These are phyloP conservation scores for Lyophyllum decastes DNA, from an alignment of 768 basidiomycete genomes.

Conservation along the genomic window DNA sequence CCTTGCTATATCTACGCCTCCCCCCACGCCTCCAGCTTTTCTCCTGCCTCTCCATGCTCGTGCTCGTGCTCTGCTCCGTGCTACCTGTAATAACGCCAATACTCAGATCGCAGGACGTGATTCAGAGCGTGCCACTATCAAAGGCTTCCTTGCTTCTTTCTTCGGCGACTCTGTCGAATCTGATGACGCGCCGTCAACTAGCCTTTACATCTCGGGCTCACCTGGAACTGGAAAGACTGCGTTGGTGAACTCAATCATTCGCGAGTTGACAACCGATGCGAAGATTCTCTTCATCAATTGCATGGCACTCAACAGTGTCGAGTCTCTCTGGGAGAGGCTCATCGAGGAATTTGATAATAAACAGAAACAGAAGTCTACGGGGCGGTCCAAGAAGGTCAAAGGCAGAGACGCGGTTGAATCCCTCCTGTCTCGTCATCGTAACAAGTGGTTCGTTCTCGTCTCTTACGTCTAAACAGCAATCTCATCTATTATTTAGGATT, in stretches of 20 bases:
- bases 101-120: slow-evolving; percentile 68
- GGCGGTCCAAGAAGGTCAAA: slow-evolving; percentile 43
- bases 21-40: slow-evolving; percentile 55
- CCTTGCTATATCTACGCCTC: slow-evolving; percentile 57
- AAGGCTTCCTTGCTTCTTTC: slow-evolving; percentile 61
- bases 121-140: slow-evolving; percentile 58
- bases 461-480: background rate
- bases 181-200: slow-evolving; percentile 33
- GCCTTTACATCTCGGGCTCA: slow-evolving; percentile 88
- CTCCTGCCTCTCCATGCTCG: slow-evolving; percentile 56
- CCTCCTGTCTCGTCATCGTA: slow-evolving; percentile 40
- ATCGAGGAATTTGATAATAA: slow-evolving; percentile 51
- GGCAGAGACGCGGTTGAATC: slow-evolving; percentile 49
- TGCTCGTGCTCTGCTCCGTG: slow-evolving; percentile 68
- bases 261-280: slow-evolving; percentile 40
- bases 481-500: slow-evolving; percentile 45
- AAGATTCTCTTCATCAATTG: slow-evolving; percentile 71
- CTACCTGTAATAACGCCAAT: slow-evolving; percentile 62
- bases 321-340: slow-evolving; percentile 71
- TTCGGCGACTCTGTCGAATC: slow-evolving; percentile 29
- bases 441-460: slow-evolving; percentile 41
- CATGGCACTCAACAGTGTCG: slow-evolving; percentile 71
- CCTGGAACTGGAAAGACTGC: slow-evolving; percentile 95
- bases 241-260: slow-evolving; percentile 68
- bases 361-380: slow-evolving; percentile 34